These are phyloP conservation scores for Colletotrichum phormii DNA, from an alignment of 2,329 filamentous ascomycete species.

Conservation along the genomic window DNA sequence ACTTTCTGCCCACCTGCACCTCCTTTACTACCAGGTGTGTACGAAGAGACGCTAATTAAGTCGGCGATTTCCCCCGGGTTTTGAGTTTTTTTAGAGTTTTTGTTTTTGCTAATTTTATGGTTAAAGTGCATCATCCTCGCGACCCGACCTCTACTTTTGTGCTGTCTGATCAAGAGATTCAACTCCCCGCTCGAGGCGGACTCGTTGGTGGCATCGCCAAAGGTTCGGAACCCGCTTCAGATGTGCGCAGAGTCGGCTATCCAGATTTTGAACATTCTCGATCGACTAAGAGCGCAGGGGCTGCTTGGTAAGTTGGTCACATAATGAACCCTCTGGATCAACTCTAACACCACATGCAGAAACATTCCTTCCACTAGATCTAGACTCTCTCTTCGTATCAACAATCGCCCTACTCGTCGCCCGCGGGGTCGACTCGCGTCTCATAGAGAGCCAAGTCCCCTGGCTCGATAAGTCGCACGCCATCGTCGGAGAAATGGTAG, in stretches of 20 bases:
- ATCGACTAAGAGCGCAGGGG: constrained; percentile 55
- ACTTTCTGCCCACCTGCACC: constrained; percentile 47
- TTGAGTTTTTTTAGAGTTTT: too few relatives aligned
- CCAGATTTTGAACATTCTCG: constrained; percentile 52
- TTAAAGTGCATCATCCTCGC: constrained; percentile 47
- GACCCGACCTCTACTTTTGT: constrained; percentile 46
- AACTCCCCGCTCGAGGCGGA: constrained; percentile 40
- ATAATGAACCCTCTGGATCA: too few relatives aligned
- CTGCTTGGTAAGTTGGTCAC: constrained; percentile 52
- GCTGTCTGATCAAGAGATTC: constrained; percentile 47
- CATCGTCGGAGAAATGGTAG: constrained; percentile 59
- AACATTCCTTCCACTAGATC: constrained; percentile 58
- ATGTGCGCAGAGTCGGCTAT: constrained; percentile 49
- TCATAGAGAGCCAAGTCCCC: constrained; percentile 47
- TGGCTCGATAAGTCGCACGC: constrained; percentile 56
- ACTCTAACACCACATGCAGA: constrained; percentile 40
- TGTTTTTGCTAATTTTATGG: background rate
- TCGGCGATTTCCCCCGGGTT: too few relatives aligned
- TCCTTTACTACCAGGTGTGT: constrained; percentile 46
- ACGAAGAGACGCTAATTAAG: too few relatives aligned
- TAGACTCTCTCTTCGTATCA: constrained; percentile 57
- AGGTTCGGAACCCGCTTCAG: constrained; percentile 47
- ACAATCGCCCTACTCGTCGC: constrained; percentile 54
- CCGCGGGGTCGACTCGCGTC: constrained; percentile 47
- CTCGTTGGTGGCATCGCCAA: constrained; percentile 51